These are phyloP conservation scores for Fusarium pseudograminearum DNA, from an alignment of 2,329 filamentous ascomycete genomes.

Conservation along the genomic window DNA sequence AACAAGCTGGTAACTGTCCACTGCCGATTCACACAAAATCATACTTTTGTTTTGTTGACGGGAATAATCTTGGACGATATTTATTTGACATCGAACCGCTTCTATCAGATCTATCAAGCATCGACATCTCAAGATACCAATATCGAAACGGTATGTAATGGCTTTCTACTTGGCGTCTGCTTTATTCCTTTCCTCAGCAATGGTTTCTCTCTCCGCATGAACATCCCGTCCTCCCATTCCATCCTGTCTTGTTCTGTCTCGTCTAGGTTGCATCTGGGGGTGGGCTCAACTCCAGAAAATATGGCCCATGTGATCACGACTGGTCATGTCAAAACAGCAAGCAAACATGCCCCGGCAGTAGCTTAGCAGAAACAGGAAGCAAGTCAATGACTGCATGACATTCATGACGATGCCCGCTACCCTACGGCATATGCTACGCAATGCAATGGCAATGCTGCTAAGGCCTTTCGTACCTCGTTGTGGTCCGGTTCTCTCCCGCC, in stretches of 20 bases:
- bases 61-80: constrained; percentile 2
- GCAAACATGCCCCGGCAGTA: constrained; percentile 35
- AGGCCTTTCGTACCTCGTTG: constrained; percentile 19
- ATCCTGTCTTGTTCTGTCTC: not conserved
- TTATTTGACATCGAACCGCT: not conserved
- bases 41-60: constrained; percentile 21
- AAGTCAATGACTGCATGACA: constrained; percentile 44
- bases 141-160: constrained; percentile 25
- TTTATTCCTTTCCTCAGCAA: constrained; percentile 1
- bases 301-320: constrained; percentile 44
- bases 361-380: constrained; percentile 28
- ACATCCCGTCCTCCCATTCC: not conserved
- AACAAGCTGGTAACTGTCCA: constrained; percentile 38
- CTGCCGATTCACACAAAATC: constrained; percentile 41
- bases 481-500: constrained; percentile 14
- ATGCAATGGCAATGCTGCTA: constrained; percentile 10
- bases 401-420: constrained; percentile 31
- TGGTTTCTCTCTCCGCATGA: constrained; percentile 19
- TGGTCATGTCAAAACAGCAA: constrained; percentile 36
- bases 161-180: not conserved
- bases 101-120: not conserved
- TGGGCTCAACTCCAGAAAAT: constrained; percentile 38
- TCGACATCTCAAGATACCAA: not conserved
- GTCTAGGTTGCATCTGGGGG: constrained; percentile 38
- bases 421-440: constrained; percentile 2